These are phyloP conservation scores for Monilinia aucupariae DNA, from an alignment of 2,329 filamentous ascomycete species.

Conservation along the genomic window DNA sequence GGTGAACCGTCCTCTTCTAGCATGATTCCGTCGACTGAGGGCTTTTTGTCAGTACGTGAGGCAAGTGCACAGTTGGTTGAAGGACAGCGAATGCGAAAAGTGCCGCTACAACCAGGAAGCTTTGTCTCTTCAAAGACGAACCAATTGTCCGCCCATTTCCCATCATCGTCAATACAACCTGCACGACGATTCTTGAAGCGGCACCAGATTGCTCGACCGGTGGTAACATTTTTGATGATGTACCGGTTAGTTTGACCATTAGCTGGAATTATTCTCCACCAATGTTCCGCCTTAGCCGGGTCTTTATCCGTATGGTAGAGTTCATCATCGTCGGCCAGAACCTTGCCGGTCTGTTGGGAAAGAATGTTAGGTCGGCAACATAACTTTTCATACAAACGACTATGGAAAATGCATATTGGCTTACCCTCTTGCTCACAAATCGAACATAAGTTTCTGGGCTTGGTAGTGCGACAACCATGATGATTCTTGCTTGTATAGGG, in stretches of 20 bases:
- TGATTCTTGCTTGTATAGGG: neutral
- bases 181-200: neutral
- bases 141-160: neutral
- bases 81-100: slow-evolving; percentile 1
- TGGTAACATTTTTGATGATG: neutral
- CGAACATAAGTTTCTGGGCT: neutral
- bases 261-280: neutral
- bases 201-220: neutral
- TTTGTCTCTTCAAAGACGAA: neutral
- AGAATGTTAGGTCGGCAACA: neutral
- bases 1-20: neutral
- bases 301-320: neutral
- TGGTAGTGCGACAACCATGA: neutral
- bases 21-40: neutral
- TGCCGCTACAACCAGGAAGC: neutral
- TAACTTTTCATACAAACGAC: neutral
- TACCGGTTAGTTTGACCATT: neutral
- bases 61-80: neutral
- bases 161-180: neutral
- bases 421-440: slow-evolving; percentile 4
- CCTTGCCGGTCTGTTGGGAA: neutral
- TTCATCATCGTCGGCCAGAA: neutral
- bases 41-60: neutral
- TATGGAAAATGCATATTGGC: neutral
- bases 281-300: neutral